These are phyloP conservation scores for Musa itinerans DNA, from an alignment of 176 grass and related monocot genomes.

Conservation along the genomic window DNA sequence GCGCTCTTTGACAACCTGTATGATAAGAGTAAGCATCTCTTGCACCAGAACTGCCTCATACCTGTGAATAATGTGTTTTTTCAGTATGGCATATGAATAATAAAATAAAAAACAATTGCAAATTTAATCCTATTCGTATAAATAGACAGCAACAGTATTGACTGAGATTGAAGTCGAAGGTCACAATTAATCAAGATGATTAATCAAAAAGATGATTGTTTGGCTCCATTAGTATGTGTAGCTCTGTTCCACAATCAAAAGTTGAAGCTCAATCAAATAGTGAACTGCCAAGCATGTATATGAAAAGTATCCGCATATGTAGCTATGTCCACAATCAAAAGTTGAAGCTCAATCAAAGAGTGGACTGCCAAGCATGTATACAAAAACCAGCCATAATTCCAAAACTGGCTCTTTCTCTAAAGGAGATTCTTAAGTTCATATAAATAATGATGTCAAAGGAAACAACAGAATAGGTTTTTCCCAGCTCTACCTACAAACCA, in stretches of 20 bases:
- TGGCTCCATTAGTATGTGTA: not conserved
- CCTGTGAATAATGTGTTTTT: constrained; percentile 30
- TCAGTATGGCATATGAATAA: not conserved
- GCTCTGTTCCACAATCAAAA: not conserved
- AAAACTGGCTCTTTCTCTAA: too few species aligned
- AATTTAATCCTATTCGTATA: not conserved
- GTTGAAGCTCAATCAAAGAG: too few species aligned
- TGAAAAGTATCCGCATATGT: too few species aligned
- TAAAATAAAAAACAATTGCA: not conserved
- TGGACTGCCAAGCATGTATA: too few species aligned
- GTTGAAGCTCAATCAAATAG: not conserved
- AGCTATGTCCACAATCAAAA: too few species aligned
- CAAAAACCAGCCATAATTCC: too few species aligned
- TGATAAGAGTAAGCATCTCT: constrained; percentile 85
- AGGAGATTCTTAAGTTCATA: too few species aligned
- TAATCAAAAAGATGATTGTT: not conserved
- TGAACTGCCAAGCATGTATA: too few species aligned
- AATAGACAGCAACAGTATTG: not conserved
- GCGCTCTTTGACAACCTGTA: constrained; percentile 94
- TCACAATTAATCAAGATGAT: not conserved
- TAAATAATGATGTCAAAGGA: too few species aligned
- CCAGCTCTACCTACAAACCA: too few species aligned
- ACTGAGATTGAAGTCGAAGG: not conserved
- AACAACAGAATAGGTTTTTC: too few species aligned
- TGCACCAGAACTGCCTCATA: constrained; percentile 78